A percentile compares a stretch with the other conserved stretches of the same genome.
Evolutionary conservation across 306 rosid genomes (phyloP).

Genomic region (Purshia tridentata): DNA sequence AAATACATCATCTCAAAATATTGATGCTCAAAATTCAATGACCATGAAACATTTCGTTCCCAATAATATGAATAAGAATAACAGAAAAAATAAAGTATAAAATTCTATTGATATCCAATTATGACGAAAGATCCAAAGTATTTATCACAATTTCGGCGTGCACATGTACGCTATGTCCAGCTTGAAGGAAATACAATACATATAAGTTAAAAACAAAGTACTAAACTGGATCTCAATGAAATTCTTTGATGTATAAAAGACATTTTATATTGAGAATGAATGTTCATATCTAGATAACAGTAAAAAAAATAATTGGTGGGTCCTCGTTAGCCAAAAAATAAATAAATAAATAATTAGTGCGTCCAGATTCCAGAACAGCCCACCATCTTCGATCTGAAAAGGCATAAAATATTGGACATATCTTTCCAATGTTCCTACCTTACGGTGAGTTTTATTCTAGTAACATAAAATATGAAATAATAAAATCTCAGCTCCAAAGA

Average conservation of each 20-base stretch:
- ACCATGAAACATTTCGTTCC: not conserved
- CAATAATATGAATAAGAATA: not conserved
- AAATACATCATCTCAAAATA: too few species aligned
- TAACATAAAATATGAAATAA: not conserved
- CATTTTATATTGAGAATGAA: not conserved
- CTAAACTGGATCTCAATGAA: not conserved
- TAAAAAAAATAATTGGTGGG: slow-evolving; percentile 26
- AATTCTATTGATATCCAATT: not conserved
- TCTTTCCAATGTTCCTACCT: not conserved
- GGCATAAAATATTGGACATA: not conserved
- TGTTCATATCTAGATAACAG: slow-evolving; percentile 7
- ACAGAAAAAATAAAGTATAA: not conserved
- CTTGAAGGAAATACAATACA: not conserved
- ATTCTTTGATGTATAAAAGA: slow-evolving; percentile 9
- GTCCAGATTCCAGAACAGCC: slow-evolving; percentile 36
- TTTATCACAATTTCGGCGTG: not conserved
- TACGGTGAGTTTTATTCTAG: not conserved
- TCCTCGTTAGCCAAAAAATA: slow-evolving; percentile 4
- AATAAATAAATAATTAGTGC: slow-evolving; percentile 24
- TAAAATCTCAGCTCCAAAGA: not conserved
- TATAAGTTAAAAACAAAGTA: not conserved
- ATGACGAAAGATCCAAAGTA: not conserved
- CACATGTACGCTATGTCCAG: not conserved
- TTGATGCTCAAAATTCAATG: not conserved
- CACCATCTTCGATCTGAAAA: slow-evolving; percentile 17